Conservation (phyloP, 2,329 filamentous ascomycete species). For the Exophiala oligosperma region DNA sequence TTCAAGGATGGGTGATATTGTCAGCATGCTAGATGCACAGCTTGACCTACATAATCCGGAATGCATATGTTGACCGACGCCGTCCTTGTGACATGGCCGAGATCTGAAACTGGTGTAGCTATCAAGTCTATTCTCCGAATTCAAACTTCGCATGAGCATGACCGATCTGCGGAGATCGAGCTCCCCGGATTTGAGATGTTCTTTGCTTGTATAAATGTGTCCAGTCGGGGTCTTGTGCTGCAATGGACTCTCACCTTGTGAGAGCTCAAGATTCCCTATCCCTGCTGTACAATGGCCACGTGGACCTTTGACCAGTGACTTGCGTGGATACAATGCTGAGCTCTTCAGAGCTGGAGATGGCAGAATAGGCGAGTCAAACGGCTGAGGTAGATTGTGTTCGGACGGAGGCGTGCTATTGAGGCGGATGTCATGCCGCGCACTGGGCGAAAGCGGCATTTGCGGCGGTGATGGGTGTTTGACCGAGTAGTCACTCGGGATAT, state of each 20-base stretch:
- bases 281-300: constrained; percentile 25
- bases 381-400: neutral
- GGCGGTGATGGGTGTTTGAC: neutral
- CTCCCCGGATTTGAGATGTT: constrained; percentile 23
- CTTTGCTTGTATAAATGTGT: constrained; percentile 15
- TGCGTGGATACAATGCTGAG: constrained; percentile 13
- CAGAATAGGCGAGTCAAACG: constrained; percentile 16
- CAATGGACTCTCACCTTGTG: constrained; percentile 14
- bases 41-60: neutral
- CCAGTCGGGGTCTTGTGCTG: constrained; percentile 9
- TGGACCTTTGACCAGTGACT: constrained; percentile 21
- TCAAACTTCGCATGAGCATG: constrained; percentile 32
- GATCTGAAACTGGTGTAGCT: constrained; percentile 6
- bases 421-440: neutral
- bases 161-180: constrained; percentile 36
- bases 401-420: constrained; percentile 12
- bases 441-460: constrained; percentile 13
- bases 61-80: neutral
- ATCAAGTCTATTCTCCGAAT: constrained; percentile 24
- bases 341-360: constrained; percentile 18
- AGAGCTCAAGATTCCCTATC: constrained; percentile 19
- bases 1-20: neutral
- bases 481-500: neutral
- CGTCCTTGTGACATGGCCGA: neutral
- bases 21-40: neutral